A percentile compares a stretch with the other conserved stretches of the same genome.
Evolutionary conservation across 2,329 filamentous ascomycete genomes (phyloP).

Genomic region (Cercospora citrullina): DNA sequence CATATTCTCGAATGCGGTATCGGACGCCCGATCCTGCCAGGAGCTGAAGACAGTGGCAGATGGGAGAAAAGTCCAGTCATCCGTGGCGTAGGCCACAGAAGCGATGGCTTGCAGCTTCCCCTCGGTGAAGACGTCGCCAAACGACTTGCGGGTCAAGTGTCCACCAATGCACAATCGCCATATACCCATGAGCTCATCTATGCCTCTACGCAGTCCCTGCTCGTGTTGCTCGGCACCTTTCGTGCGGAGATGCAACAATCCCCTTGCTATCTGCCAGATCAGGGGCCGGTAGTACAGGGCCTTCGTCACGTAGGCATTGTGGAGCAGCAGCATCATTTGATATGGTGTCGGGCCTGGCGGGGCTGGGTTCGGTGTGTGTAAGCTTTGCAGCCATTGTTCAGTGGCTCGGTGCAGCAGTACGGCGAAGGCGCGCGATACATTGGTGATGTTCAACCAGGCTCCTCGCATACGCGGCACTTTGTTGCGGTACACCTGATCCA

Average conservation of each 20-base stretch:
- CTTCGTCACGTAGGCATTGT: constrained; percentile 6
- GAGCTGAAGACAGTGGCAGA: constrained; percentile 16
- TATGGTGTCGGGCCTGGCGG: constrained; percentile 11
- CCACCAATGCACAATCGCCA: constrained; percentile 23
- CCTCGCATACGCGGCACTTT: neutral
- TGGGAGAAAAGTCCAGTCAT: constrained; percentile 29
- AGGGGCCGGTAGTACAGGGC: constrained; percentile 11
- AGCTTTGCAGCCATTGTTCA: neutral
- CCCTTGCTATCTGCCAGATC: constrained; percentile 16
- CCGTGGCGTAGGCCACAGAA: neutral
- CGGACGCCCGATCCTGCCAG: constrained; percentile 6
- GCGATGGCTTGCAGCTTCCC: constrained; percentile 6
- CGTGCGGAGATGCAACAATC: constrained; percentile 8
- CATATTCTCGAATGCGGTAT: constrained; percentile 21
- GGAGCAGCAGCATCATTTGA: constrained; percentile 12
- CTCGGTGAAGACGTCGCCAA: neutral
- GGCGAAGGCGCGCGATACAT: neutral
- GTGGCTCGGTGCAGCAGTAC: neutral
- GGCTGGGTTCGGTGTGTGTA: neutral
- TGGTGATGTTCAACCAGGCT: neutral
- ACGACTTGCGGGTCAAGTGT: constrained; percentile 9
- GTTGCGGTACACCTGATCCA: constrained; percentile 6
- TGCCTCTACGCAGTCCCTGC: neutral
- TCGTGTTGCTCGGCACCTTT: neutral
- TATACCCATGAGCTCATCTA: constrained; percentile 21